Percentiles rank a stretch among this genome's conserved stretches.
phyloP scores from a whole-genome alignment of 805 yeast species.

The Sugiyamaella valdiviana region DNA sequence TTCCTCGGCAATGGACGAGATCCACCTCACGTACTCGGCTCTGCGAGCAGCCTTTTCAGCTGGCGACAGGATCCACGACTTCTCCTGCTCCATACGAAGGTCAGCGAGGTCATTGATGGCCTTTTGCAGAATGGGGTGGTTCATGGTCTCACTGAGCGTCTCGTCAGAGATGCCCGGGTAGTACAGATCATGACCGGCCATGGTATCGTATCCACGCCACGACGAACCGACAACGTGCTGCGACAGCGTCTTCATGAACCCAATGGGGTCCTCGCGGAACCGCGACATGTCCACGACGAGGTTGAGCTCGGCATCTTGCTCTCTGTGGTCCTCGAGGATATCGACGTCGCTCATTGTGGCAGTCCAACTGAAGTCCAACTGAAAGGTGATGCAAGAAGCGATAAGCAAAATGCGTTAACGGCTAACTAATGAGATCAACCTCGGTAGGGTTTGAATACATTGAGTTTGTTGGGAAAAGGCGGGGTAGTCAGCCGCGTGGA shows the following conservation, averaged over 20 bases:
- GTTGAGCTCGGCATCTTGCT: constrained; percentile 14
- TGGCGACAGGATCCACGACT: constrained; percentile 21
- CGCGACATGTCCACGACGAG: constrained; percentile 29
- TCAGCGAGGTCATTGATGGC: constrained; percentile 31
- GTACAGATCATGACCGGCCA: constrained; percentile 33
- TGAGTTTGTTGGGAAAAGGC: neutral
- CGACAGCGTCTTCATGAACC: constrained; percentile 28
- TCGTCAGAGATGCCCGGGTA: constrained; percentile 29
- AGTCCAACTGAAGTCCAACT: neutral
- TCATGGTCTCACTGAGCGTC: constrained; percentile 26
- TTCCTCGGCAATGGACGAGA: constrained; percentile 26
- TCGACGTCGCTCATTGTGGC: constrained; percentile 5
- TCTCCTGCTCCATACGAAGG: constrained; percentile 27
- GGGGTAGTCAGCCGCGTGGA: neutral
- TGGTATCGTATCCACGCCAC: constrained; percentile 35
- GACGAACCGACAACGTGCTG: constrained; percentile 30
- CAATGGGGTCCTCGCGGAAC: constrained; percentile 34
- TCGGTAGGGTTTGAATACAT: too few relatives aligned
- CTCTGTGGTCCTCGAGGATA: neutral
- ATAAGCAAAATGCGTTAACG: too few relatives aligned
- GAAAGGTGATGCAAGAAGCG: too few relatives aligned
- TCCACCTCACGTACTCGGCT: constrained; percentile 26
- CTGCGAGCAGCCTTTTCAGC: constrained; percentile 26
- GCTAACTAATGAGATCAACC: too few relatives aligned
- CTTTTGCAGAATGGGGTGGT: constrained; percentile 27